Evolutionary conservation across 192 early-diverging fungal species (phyloP), one percentile per base, ranked within the genome.

Genomic region (Backusella sp.): DNA sequence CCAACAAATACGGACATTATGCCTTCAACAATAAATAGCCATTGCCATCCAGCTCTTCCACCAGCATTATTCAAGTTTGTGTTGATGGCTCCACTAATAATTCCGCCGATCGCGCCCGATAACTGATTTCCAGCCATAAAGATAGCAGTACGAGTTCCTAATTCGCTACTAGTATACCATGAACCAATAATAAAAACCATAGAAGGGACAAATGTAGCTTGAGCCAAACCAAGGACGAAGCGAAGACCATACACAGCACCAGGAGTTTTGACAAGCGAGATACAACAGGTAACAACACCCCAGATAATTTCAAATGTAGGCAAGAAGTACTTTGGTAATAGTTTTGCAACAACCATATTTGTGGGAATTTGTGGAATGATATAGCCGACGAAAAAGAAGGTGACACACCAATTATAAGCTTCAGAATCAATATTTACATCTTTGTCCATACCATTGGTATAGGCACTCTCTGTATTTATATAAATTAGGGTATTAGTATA

Each of bases 1-100:
- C 81, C 84, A 68, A 84, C 72, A 0, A 85, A 67, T 14, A 86
- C 68, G 0, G 85, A 80, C 19, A 84, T 77, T 49, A 88, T 62
- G 6, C 90, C 91, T 56, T 89, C 87, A 19, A 88, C 67, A 66
- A 93, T 79, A 78, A 91, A 91, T 28, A 91, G 73, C 82, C 85
- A 89, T n/a, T 83, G 88, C 88, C 89, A 91, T 6, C 86, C 87
- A 21, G 72, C 44, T 0, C 85, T 73, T 8, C 82, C 82, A 14
- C 30, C 37, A 23, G 79, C 46, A 19, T 83, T 84, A 23, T 91
- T 78, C 72, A 91, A 79, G 28, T 78, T 56, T 14, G 49, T 11
- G 15, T 78, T 73, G 42, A 90, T 85, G 42, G 77, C 84, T 76
- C 86, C 87, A 30, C 87, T 88, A 28, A 89, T 59, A 0, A 91